Conservation (phyloP, 257 asterid genomes). For the Coffea canephora region DNA sequence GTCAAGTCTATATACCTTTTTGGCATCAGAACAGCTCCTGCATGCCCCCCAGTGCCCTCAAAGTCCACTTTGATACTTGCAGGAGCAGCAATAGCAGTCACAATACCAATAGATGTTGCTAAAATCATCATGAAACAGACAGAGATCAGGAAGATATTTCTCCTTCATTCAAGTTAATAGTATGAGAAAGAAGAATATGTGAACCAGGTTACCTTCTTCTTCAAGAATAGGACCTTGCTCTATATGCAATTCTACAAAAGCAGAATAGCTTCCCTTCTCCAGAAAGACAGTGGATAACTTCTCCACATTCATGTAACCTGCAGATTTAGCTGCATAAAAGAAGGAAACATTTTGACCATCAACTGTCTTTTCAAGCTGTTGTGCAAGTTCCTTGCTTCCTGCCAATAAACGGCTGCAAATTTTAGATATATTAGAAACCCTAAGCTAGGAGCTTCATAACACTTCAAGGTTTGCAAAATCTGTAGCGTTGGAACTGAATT, state of each 20-base stretch:
- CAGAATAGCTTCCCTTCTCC: slow-evolving; percentile 67
- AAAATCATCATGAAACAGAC: slow-evolving; percentile 12
- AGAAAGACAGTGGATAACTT: slow-evolving; percentile 63
- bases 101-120: slow-evolving; percentile 78
- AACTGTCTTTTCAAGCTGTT: slow-evolving; percentile 57
- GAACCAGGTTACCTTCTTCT: slow-evolving; percentile 64
- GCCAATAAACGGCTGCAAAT: slow-evolving; percentile 83
- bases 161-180: neutral
- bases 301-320: slow-evolving; percentile 53
- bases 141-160: neutral
- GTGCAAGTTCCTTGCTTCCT: slow-evolving; percentile 63
- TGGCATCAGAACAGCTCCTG: slow-evolving; percentile 95
- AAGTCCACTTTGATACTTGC: slow-evolving; percentile 92
- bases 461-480: neutral
- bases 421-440: slow-evolving; percentile 30
- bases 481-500: neutral
- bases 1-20: slow-evolving; percentile 39
- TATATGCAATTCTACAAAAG: slow-evolving; percentile 83
- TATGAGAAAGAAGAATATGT: neutral
- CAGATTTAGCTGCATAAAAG: slow-evolving; percentile 71
- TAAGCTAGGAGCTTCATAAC: neutral
- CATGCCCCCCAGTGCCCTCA: slow-evolving; percentile 97
- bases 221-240: slow-evolving; percentile 98
- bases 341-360: slow-evolving; percentile 63
- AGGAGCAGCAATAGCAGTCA: slow-evolving; percentile 97